Base-by-base conservation (phyloP, 1,284 basidiomycete genomes). In the Cutaneotrichosporon spelunceum region DNA sequence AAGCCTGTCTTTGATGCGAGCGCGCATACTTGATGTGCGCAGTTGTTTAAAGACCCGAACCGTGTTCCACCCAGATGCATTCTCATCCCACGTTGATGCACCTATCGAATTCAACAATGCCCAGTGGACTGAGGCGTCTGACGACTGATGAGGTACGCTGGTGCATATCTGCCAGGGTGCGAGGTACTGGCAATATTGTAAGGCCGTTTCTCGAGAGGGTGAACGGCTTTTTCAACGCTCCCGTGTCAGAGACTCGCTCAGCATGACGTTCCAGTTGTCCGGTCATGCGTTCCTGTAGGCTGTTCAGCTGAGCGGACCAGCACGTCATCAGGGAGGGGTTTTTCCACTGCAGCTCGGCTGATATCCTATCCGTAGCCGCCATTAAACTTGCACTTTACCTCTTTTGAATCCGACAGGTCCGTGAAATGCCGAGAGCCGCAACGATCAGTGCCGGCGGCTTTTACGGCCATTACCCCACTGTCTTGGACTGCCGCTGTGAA, bases 1-100 rank as follows among this genome's bases (percentile, higher is more conserved):
- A 44, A 55, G 39, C 53, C 53, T 14, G 42, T 55, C n/a, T 55
- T 55, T n/a, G 53, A 55, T 27, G 53, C 53, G 9, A 39, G 42
- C 23, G 39, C 36, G 10, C 53, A 44, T 30, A 16, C 39, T 19
- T 42, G 30, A 42, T n/a, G 39, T 19, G 14, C 39, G n/a, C n/a
- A n/a, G n/a, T n/a, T n/a, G n/a, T n/a, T n/a, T n/a, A n/a, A 42
- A n/a, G 39, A 2, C 19, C 39, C 19, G 39, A 8, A 7, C 6
- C 11, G 19, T n/a, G 16, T 19, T 9, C 30, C 30, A 33, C 13
- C 9, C 39, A 19, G 11, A 42, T 42, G 39, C 39, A 42, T n/a
- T 9, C 19, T n/a, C 11, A 6, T 42, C 36, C 36, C 16, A 2
- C 4, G 11, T 19, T 39, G 36, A 9, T 9, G 39, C 1, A n/a